Percentiles rank a stretch among this genome's conserved stretches.
These are phyloP conservation scores for Gloeopeniophorella convolvens DNA, from an alignment of 768 basidiomycete species.

Conservation along the genomic window DNA sequence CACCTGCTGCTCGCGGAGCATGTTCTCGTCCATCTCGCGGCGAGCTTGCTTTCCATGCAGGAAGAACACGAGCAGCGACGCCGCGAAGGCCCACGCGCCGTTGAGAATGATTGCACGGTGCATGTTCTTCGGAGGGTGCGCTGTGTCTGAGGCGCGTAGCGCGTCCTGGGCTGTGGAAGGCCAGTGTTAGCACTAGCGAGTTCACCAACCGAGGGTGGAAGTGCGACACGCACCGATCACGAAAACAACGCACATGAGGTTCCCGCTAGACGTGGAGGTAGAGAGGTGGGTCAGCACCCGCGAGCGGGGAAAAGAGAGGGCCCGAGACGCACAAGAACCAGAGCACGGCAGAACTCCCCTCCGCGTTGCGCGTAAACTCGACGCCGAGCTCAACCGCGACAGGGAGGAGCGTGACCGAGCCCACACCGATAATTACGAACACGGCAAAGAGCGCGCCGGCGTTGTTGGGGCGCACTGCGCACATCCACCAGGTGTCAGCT, in stretches of 20 bases:
- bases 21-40: no score
- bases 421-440: conserved; percentile 60
- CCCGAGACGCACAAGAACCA: conserved; percentile 75
- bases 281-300: not conserved
- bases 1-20: no score
- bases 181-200: not conserved
- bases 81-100: no score
- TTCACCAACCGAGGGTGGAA: not conserved
- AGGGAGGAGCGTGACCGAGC: conserved; percentile 65
- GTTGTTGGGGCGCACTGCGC: conserved; percentile 64
- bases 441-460: conserved; percentile 54
- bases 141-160: no score
- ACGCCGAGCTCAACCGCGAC: conserved; percentile 71
- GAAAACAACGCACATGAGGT: conserved; percentile 3
- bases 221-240: not conserved
- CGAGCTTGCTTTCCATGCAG: no score
- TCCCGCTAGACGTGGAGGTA: no score
- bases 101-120: no score
- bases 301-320: no score
- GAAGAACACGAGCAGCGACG: no score
- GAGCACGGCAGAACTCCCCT: conserved; percentile 66
- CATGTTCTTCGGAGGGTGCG: no score
- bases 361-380: conserved; percentile 75
- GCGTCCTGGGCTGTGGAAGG: not conserved
- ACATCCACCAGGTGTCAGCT: not conserved